Base-by-base conservation (phyloP, 495 filamentous ascomycete species). In the Neurospora sp. region DNA sequence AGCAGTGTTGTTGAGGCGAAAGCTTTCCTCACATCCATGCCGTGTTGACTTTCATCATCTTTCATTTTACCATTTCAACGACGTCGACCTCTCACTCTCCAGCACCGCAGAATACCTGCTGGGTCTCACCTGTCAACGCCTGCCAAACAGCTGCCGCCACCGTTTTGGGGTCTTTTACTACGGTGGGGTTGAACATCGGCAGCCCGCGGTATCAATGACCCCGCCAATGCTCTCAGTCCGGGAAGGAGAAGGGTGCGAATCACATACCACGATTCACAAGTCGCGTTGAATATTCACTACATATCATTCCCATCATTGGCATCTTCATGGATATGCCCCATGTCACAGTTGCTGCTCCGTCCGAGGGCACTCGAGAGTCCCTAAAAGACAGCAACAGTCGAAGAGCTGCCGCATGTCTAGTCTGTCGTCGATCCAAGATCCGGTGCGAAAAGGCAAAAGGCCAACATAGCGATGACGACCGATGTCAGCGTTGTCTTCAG, bases 361-460 rank as follows among this genome's bases (percentile, higher is more conserved):
- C 68, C 7, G 74, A 74, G 20, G 66, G 68, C 48, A 68, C 27
- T 18, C 75, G 77, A 31, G 78, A 75, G 20, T 75, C 76, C 31
- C 75, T 68, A 37, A 74, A 72, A 42, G 73, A 79, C 69, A 73
- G 76, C 66, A 78, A 79, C 73, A 81, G 79, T 40, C 78, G 79
- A 18, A 46, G 79, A 70, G 79, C 79, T 3, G 90, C 90, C 37
- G 90, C 90, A 18, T 92, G 90, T 79, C 84, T 91, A 31, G 89
- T 86, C 74, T 92, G 90, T 74, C 86, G 90, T 68, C 84, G 87
- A 72, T 91, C 89, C 76, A 92, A 92, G 79, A 87, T 91, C 74
- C 87, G 89, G 76, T 92, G 90, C 82, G 84, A 88, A 70, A 81
- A 79, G 72, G 78, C 75, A 40, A 83, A 90, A 70, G 79, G 83